phyloP scores from a whole-genome alignment of 2,329 filamentous ascomycete genomes.

The Fusarium mangiferae region DNA sequence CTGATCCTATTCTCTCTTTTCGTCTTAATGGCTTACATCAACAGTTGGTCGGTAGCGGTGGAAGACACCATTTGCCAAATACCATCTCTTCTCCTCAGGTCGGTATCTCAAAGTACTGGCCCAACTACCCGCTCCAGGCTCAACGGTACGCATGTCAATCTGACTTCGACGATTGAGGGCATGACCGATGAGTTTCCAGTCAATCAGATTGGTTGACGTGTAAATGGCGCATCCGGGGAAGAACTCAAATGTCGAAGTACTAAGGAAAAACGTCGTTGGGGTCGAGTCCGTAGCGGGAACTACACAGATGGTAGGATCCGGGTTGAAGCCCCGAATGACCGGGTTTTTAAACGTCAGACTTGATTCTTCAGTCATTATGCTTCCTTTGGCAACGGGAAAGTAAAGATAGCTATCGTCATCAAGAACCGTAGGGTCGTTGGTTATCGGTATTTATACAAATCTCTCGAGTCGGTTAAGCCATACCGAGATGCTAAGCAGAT shows the following conservation, averaged over 20 bases:
- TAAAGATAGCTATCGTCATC: neutral
- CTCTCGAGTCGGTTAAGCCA: neutral
- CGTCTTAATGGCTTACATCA: conserved; percentile 40
- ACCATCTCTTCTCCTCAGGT: conserved; percentile 52
- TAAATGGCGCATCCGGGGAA: conserved; percentile 72
- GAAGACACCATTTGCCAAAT: conserved; percentile 58
- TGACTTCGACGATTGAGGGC: conserved; percentile 62
- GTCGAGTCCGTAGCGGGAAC: conserved; percentile 45
- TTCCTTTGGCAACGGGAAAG: neutral
- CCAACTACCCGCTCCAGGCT: conserved; percentile 62
- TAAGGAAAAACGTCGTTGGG: conserved; percentile 62
- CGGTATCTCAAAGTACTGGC: conserved; percentile 60
- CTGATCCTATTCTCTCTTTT: neutral
- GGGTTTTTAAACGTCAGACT: conserved; percentile 56
- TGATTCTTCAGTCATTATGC: conserved; percentile 6
- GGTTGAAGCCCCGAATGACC: conserved; percentile 69
- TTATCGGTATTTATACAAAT: neutral
- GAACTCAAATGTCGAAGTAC: conserved; percentile 71
- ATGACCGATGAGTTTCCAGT: conserved; percentile 64
- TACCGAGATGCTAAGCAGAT: neutral
- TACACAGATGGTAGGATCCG: conserved; percentile 64
- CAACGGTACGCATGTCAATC: conserved; percentile 62
- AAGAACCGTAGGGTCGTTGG: neutral
- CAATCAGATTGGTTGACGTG: conserved; percentile 62
- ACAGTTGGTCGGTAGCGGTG: conserved; percentile 53